Conservation (phyloP, 805 yeast genomes). For the Lachancea quebecensis region DNA sequence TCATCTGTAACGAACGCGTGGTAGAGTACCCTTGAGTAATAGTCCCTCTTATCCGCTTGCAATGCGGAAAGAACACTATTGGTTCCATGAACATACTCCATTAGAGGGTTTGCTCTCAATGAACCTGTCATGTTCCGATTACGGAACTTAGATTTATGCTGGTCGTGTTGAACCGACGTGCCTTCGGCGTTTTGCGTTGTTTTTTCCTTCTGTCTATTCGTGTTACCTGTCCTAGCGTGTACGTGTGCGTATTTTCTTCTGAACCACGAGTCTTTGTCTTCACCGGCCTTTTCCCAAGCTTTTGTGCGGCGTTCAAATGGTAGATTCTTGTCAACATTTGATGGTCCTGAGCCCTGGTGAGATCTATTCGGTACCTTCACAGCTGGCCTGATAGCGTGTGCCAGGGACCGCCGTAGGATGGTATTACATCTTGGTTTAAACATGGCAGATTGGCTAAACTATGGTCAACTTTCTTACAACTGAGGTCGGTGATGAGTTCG, state of each 20-base stretch:
- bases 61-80: conserved; percentile 71
- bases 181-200: conserved; percentile 10
- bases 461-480: not conserved
- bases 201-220: conserved; percentile 15
- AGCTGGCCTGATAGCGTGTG: conserved; percentile 7
- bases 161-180: conserved; percentile 3
- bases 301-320: conserved; percentile 37
- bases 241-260: conserved; percentile 57
- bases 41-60: conserved; percentile 44
- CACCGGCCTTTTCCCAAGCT: conserved; percentile 62
- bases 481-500: not conserved
- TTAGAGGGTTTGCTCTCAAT: conserved; percentile 38
- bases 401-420: not conserved
- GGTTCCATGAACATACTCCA: conserved; percentile 71
- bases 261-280: conserved; percentile 57
- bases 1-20: conserved; percentile 37
- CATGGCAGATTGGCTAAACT: not conserved
- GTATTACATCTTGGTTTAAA: not conserved
- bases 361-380: conserved; percentile 10
- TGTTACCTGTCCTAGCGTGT: conserved; percentile 44
- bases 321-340: conserved; percentile 39
- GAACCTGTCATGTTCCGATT: conserved; percentile 12
- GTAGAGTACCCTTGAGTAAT: conserved; percentile 45
- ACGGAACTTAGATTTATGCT: conserved; percentile 7
- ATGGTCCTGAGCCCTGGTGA: conserved; percentile 1